phyloP scores from a whole-genome alignment of 805 yeast species.

The Candida nemodendra region DNA sequence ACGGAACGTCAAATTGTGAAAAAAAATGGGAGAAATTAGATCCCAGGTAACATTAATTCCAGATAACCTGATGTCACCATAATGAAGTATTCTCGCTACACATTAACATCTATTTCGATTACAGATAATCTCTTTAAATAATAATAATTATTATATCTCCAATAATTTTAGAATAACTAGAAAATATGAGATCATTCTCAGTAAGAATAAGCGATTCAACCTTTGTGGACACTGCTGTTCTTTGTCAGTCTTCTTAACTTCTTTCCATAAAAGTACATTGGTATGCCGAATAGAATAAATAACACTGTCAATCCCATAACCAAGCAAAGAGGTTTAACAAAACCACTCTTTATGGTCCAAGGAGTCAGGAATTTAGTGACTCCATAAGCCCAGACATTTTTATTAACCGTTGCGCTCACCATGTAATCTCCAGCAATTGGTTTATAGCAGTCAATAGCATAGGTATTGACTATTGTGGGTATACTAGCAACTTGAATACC shows the following conservation, averaged over 20 bases:
- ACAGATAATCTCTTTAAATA: no score
- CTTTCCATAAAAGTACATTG: conserved; percentile 22
- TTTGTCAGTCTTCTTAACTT: conserved; percentile 22
- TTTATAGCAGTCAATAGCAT: conserved; percentile 18
- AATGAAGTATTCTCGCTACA: no score
- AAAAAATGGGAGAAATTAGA: no score
- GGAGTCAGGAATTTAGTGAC: conserved; percentile 13
- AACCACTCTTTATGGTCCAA: conserved; percentile 14
- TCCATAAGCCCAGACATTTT: conserved; percentile 17
- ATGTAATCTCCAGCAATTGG: conserved; percentile 19
- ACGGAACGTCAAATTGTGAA: no score
- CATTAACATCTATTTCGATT: no score
- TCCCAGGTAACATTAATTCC: no score
- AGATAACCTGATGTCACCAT: no score
- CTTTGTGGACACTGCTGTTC: conserved; percentile 14
- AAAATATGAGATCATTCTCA: no score
- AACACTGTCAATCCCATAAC: conserved; percentile 11
- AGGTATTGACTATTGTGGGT: conserved; percentile 16
- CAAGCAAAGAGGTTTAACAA: conserved; percentile 11
- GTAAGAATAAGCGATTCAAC: neutral
- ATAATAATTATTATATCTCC: no score
- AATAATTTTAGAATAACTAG: no score
- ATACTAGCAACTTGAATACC: conserved; percentile 16
- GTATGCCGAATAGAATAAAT: conserved; percentile 11
- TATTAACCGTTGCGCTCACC: conserved; percentile 18